These are phyloP conservation scores for Nakazawaea ambrosiae DNA, from an alignment of 805 yeast species.

Conservation along the genomic window DNA sequence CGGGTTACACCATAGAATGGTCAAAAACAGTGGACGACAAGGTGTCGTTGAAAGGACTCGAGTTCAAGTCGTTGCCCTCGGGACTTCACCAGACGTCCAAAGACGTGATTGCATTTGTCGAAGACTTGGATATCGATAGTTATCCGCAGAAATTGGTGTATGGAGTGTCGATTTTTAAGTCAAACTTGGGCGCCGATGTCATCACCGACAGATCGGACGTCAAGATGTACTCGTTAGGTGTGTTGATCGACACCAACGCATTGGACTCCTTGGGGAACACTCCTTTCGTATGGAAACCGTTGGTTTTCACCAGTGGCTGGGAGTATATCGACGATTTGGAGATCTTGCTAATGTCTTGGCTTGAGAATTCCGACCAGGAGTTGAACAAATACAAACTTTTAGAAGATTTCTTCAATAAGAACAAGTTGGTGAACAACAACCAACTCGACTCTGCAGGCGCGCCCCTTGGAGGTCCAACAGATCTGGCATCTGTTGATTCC, in stretches of 20 bases:
- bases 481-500: neutral
- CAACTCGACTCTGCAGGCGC: neutral
- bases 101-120: conserved; percentile 51
- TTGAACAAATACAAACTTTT: conserved; percentile 12
- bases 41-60: conserved; percentile 36
- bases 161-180: conserved; percentile 48
- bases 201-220: conserved; percentile 34
- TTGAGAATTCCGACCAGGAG: conserved; percentile 16
- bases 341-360: conserved; percentile 19
- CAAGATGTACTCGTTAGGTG: conserved; percentile 59
- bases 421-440: conserved; percentile 24
- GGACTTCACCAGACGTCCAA: conserved; percentile 48
- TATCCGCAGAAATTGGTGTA: conserved; percentile 23
- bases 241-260: conserved; percentile 40
- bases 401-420: conserved; percentile 22
- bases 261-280: conserved; percentile 3
- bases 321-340: conserved; percentile 32
- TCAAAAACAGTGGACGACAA: conserved; percentile 22
- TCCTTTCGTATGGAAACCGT: conserved; percentile 30
- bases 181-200: conserved; percentile 22
- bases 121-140: conserved; percentile 16
- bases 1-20: conserved; percentile 45
- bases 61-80: conserved; percentile 62
- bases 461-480: too few relatives aligned
- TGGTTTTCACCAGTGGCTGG: conserved; percentile 34